These are phyloP conservation scores for Neurospora sp. DNA, from an alignment of 495 filamentous ascomycete species.

Conservation along the genomic window DNA sequence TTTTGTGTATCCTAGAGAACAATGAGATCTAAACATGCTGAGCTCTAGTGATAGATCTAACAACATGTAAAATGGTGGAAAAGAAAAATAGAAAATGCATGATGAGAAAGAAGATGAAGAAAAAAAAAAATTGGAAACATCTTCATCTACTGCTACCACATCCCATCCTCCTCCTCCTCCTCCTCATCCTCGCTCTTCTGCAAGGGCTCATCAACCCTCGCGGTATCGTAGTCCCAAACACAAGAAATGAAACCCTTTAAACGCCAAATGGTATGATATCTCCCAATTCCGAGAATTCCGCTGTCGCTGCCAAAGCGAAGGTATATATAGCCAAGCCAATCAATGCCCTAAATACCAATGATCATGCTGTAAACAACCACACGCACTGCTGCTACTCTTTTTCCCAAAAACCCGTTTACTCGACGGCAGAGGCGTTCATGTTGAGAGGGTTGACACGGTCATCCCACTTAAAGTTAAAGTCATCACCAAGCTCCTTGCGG, in stretches of 20 bases:
- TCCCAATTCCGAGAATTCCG: neutral
- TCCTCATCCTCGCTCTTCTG: neutral
- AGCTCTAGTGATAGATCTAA: neutral
- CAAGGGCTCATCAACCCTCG: neutral
- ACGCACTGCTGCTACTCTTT: neutral
- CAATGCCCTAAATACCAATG: neutral
- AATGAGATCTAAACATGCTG: neutral
- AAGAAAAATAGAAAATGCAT: neutral
- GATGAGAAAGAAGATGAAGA: neutral
- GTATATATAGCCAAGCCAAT: neutral
- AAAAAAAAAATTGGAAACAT: neutral
- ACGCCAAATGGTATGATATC: neutral
- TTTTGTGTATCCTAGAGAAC: neutral
- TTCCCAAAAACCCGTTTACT: conserved; percentile 21
- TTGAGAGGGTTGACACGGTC: conserved; percentile 50
- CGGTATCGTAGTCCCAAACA: neutral
- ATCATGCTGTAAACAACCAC: neutral
- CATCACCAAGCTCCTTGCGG: conserved; percentile 64
- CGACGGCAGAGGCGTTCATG: conserved; percentile 45
- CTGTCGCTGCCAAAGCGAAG: neutral
- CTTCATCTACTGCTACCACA: neutral
- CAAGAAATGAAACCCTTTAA: neutral
- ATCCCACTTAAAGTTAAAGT: conserved; percentile 40
- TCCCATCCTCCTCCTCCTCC: neutral
- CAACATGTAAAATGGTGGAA: neutral